Base-by-base conservation (phyloP, 306 rosid genomes). In the Lathyrus oleraceus region DNA sequence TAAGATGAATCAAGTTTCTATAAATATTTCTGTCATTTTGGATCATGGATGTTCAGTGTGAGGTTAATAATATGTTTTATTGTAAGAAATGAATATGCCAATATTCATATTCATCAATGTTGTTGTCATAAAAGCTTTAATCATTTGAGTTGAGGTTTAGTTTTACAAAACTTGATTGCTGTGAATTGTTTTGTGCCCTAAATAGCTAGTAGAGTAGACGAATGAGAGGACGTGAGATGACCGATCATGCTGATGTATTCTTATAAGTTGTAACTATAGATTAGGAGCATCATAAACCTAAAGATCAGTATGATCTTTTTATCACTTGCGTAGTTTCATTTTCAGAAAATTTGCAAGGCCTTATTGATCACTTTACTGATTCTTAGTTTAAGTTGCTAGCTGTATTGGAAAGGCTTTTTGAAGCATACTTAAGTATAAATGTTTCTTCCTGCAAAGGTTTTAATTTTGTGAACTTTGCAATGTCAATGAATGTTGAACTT, bases 401-500 rank as follows among this genome's bases (percentile, higher is more conserved):
- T 58, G 23, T 57, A 52, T 53, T 61, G 17, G 45, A 27, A 17
- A 13, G 15, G 13, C 16, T 13, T 58, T 40, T 30, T 21, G n/a
- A 9, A 61, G 19, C 25, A 40, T 52, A 42, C 15, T 32, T 44
- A 70, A 61, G 61, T 30, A 39, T 27, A 39, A 35, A 38, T 39
- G 23, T 21, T 21, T 21, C 1, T 21, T 21, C 23, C 23, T 21
- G 23, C 23, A 21, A 21, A 21, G n/a, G 52, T 61, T 73, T 68
- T 30, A 35, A 15, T 52, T 40, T 67, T 53, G 48, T 53, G 23
- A 69, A 39, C 13, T 42, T 54, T 61, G 53, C 38, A 13, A 36
- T 85, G 75, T 61, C 10, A 19, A 10, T 65, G 52, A 52, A 35
- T 51, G 3, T 65, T 64, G 23, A 69, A 44, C 52, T 51, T 56